Conservation (phyloP, 2,329 filamentous ascomycete species). For the Trichoderma hamatum region DNA sequence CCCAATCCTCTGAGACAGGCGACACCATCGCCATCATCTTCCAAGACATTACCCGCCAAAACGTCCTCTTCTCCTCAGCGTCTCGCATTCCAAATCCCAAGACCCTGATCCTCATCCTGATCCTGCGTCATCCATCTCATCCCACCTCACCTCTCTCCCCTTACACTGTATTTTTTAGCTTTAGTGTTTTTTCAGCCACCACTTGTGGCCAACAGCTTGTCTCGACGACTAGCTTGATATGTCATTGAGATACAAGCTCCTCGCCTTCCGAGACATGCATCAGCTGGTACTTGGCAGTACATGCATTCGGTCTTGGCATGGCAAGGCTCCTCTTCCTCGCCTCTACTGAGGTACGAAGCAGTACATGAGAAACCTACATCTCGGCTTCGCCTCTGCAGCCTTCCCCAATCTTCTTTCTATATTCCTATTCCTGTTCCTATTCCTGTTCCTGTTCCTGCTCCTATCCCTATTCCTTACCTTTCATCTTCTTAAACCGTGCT, state of each 20-base stretch:
- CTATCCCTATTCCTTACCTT: not conserved
- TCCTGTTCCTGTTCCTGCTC: not conserved
- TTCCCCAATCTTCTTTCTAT: not conserved
- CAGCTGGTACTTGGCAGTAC: slow-evolving; percentile 17
- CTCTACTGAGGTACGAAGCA: not conserved
- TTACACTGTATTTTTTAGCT: not conserved
- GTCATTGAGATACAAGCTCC: slow-evolving; percentile 5
- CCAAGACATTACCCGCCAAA: not conserved
- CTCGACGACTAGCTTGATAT: not conserved
- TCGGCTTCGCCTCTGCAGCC: not conserved
- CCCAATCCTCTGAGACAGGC: not conserved
- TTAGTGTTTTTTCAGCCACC: slow-evolving; percentile 18
- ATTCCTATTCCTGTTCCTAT: not conserved
- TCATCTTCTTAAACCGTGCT: not conserved
- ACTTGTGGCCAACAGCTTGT: not conserved
- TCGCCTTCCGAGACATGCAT: slow-evolving; percentile 22
- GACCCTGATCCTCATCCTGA: not conserved
- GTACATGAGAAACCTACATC: not conserved
- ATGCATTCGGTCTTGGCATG: slow-evolving; percentile 5
- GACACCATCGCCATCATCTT: not conserved
- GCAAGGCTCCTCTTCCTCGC: not conserved
- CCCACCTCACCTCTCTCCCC: not conserved
- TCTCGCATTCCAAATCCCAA: slow-evolving; percentile 12
- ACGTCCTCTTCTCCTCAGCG: not conserved
- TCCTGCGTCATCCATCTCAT: not conserved